Base-by-base conservation (phyloP, 768 basidiomycete species). In the Psilocybe sp. region DNA sequence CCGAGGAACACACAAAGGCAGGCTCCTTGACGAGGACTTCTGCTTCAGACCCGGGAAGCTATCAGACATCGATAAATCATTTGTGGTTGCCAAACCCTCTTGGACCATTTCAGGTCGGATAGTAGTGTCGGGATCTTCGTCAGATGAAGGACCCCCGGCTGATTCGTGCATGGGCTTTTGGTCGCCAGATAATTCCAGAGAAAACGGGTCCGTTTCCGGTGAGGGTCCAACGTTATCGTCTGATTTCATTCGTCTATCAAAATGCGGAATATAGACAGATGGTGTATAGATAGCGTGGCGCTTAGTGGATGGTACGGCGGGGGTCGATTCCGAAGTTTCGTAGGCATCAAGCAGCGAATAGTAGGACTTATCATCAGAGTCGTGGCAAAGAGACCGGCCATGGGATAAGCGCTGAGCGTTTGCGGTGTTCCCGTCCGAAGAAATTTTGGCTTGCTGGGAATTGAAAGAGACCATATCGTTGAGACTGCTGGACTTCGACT, bases 201-300 rank as follows among this genome's bases (percentile, higher is more conserved):
- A 3, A 28, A 28, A 28, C 4, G 23, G 7, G 23, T 28, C 23
- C 23, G 23, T 7, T 3, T 28, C 23, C 23, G 7, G 23, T 28
- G 23, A 7, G 7, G 3, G 23, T 28, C 23, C 23, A 28, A 28
- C 23, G 4, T 28, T 28, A 7, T 28, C 23, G 23, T 7, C 23
- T 7, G 23, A 28, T 7, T 3, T 28, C 7, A 28, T 7, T 31
- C 53, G 47, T 38, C 58, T 51, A 28, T 62, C 60, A 23, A 64
- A 50, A 33, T 60, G 47, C 15, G 67, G 64, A 15, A 65, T 55
- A 49, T 60, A 60, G 7, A 64, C 52, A 0, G 69, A 58, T 28
- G 64, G 60, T 5, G 69, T 67, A 51, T 72, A 72, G 9, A 73
- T 69, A 4, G 70, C 73, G 43, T 72, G 71, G 11, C 73, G 65